These are phyloP conservation scores for Xanthoceras sorbifolium DNA, from an alignment of 345 rosid genomes.

Conservation along the genomic window DNA sequence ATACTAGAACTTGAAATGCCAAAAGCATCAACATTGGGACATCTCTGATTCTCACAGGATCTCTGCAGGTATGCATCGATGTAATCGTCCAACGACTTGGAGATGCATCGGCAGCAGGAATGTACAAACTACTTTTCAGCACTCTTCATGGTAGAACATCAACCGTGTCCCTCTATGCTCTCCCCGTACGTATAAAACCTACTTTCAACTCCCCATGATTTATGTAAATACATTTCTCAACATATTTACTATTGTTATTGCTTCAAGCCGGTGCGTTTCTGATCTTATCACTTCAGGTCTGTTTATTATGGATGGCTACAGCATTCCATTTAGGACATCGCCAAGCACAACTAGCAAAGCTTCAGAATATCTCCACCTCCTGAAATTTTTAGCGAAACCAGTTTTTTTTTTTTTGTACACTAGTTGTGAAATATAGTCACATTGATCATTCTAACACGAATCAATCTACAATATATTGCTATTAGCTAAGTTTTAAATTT, in stretches of 20 bases:
- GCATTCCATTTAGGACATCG: constrained; percentile 74
- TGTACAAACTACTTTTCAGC: constrained; percentile 72
- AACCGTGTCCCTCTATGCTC: constrained; percentile 67
- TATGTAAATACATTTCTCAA: background rate
- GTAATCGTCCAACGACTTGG: constrained; percentile 92
- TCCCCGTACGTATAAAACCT: constrained; percentile 58
- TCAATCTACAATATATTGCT: background rate
- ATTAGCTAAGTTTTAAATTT: no score
- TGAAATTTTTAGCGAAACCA: constrained; percentile 10
- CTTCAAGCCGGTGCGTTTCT: background rate
- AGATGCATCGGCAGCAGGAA: constrained; percentile 94
- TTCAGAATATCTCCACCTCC: constrained; percentile 36
- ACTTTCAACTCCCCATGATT: background rate
- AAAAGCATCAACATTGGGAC: constrained; percentile 12
- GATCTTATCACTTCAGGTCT: constrained; percentile 45
- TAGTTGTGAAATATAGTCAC: background rate
- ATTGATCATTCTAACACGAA: background rate
- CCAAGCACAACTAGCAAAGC: constrained; percentile 69
- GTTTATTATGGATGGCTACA: constrained; percentile 70
- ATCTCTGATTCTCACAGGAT: background rate
- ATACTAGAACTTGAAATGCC: constrained; percentile 2
- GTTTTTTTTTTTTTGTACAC: background rate
- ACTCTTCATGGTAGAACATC: constrained; percentile 64
- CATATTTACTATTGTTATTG: background rate
- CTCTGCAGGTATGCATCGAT: constrained; percentile 78